A percentile compares a stretch with the other conserved stretches of the same genome.
phyloP scores from a whole-genome alignment of 768 basidiomycete genomes.

The Lentinus tigrinus region DNA sequence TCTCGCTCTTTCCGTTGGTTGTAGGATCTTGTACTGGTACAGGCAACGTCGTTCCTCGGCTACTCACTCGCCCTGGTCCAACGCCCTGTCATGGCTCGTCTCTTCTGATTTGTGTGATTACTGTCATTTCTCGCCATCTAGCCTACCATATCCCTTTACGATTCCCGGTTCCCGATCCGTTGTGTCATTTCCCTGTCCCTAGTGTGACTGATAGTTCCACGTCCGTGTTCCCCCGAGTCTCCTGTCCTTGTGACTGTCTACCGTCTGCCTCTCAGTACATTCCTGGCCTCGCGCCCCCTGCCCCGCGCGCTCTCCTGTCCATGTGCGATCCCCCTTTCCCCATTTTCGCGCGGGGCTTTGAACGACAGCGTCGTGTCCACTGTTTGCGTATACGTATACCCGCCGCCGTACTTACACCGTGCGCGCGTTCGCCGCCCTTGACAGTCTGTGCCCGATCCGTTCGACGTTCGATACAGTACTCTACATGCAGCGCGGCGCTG shows the following conservation, averaged over 20 bases:
- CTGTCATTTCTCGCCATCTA: constrained; percentile 4
- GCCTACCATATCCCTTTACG: constrained; percentile 6
- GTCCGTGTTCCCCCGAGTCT: not conserved
- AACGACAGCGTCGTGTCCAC: constrained; percentile 14
- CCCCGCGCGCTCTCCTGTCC: not conserved
- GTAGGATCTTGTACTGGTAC: constrained; percentile 17
- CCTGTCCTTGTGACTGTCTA: not conserved
- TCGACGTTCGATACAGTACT: too few relatives aligned
- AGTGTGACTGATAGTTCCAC: not conserved
- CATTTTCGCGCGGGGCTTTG: not conserved
- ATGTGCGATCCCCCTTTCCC: not conserved
- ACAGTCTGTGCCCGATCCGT: not conserved
- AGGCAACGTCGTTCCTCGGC: not conserved
- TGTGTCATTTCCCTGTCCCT: not conserved
- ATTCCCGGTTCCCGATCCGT: not conserved
- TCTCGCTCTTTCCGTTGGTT: constrained; percentile 1
- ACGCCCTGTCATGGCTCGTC: constrained; percentile 1
- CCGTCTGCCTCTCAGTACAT: not conserved
- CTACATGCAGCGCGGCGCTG: not conserved
- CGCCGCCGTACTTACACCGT: not conserved
- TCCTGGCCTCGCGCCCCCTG: not conserved
- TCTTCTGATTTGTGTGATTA: not conserved
- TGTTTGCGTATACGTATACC: constrained; percentile 1
- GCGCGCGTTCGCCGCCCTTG: not conserved
- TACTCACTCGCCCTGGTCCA: not conserved